These are phyloP conservation scores for Carpinus fangiana DNA, from an alignment of 306 rosid species.

Conservation along the genomic window DNA sequence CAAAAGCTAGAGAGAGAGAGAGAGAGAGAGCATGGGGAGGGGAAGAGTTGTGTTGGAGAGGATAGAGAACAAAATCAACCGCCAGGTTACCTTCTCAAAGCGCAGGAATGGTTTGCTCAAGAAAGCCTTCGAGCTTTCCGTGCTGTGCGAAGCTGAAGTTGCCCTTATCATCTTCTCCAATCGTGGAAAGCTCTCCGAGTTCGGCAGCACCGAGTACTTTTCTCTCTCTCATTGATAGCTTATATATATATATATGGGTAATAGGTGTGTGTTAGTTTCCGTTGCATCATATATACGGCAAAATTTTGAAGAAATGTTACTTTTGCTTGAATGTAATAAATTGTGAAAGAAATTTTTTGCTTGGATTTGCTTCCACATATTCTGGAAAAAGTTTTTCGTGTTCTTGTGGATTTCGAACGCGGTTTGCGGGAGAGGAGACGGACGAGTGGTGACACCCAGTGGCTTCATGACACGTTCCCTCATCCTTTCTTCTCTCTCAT, in stretches of 20 bases:
- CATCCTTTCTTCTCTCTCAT: background rate
- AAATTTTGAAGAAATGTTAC: too few relatives aligned
- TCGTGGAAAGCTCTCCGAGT: slow-evolving; percentile 82
- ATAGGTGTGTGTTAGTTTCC: too few relatives aligned
- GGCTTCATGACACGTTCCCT: background rate
- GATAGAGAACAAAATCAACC: slow-evolving; percentile 81
- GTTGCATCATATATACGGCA: too few relatives aligned
- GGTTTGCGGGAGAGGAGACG: background rate
- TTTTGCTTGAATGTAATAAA: background rate
- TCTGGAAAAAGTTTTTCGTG: background rate
- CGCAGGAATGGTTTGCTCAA: slow-evolving; percentile 71
- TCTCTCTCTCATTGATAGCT: background rate
- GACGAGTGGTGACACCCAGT: background rate
- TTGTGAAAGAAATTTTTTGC: background rate
- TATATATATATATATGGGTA: too few relatives aligned
- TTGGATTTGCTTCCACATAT: background rate
- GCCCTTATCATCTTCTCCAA: slow-evolving; percentile 73
- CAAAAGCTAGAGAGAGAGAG: slow-evolving; percentile 1
- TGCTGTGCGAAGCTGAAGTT: slow-evolving; percentile 78
- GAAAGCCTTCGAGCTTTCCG: slow-evolving; percentile 84
- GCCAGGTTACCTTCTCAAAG: slow-evolving; percentile 86
- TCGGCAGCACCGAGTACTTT: slow-evolving; percentile 59
- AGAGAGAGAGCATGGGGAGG: slow-evolving; percentile 54
- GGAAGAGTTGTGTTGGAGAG: slow-evolving; percentile 82
- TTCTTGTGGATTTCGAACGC: background rate